Percentiles rank a stretch among this genome's conserved stretches.
These are phyloP conservation scores for Fraxinus americana DNA, from an alignment of 257 asterid genomes.

Conservation along the genomic window DNA sequence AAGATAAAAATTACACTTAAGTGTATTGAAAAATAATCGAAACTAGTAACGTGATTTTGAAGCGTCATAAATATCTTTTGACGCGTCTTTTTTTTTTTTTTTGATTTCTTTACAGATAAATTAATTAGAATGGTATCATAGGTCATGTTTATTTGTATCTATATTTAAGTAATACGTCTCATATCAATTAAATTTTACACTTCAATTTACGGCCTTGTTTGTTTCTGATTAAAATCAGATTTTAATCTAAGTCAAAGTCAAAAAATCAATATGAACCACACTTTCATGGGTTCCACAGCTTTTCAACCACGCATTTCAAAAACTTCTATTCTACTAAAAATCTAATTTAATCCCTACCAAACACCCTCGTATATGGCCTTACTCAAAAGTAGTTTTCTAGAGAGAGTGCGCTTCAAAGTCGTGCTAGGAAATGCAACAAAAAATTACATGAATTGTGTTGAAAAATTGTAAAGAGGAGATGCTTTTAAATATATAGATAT, in stretches of 20 bases:
- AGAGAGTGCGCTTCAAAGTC: not conserved
- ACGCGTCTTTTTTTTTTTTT: conserved; percentile 3
- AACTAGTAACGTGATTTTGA: not conserved
- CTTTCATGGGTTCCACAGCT: too few species aligned
- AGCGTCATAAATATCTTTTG: not conserved
- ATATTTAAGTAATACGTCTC: not conserved
- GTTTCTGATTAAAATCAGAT: too few species aligned
- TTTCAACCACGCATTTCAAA: too few species aligned
- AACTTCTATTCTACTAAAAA: too few species aligned
- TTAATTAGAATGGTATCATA: too few species aligned
- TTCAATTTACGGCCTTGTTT: too few species aligned
- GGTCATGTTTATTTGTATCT: too few species aligned
- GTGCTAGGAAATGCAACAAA: too few species aligned
- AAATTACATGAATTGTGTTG: conserved; percentile 26
- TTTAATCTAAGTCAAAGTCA: too few species aligned
- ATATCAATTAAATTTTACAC: not conserved
- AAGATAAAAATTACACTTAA: conserved; percentile 41
- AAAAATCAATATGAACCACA: too few species aligned
- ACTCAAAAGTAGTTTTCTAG: not conserved
- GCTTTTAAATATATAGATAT: conserved; percentile 1
- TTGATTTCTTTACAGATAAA: conserved; percentile 7
- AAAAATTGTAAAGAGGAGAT: conserved; percentile 15
- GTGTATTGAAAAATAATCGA: conserved; percentile 28
- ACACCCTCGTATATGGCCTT: not conserved
- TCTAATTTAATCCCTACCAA: too few species aligned